Evolutionary conservation across 2,329 filamentous ascomycete genomes (phyloP).

Genomic region (Penicillium expansum): DNA sequence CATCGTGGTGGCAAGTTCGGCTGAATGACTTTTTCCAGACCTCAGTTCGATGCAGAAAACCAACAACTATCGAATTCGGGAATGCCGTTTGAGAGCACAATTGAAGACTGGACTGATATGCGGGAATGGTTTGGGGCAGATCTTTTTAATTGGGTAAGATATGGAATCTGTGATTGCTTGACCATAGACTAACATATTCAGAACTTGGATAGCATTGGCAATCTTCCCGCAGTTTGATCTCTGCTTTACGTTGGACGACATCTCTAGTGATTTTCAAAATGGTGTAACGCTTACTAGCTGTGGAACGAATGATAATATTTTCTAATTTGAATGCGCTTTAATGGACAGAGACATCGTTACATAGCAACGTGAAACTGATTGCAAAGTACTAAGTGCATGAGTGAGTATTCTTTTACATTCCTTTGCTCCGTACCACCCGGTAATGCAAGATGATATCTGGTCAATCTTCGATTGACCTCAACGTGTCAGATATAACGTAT

Average conservation of each 20-base stretch:
- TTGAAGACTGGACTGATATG: constrained; percentile 24
- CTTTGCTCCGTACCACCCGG: background rate
- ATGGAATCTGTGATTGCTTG: background rate
- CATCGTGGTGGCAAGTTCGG: background rate
- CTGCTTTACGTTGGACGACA: background rate
- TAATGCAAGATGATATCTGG: background rate
- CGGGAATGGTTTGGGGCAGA: background rate
- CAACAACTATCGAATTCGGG: background rate
- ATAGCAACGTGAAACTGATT: background rate
- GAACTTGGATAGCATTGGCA: background rate
- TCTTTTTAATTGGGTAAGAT: constrained; percentile 1
- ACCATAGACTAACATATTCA: background rate
- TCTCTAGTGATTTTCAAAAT: background rate
- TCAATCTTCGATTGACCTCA: background rate
- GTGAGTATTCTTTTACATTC: too few relatives aligned
- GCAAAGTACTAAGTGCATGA: background rate
- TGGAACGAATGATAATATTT: background rate
- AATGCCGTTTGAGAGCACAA: constrained; percentile 18
- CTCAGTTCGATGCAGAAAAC: background rate
- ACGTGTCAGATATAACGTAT: background rate
- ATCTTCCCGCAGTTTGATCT: background rate
- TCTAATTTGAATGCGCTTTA: background rate
- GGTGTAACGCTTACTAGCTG: background rate
- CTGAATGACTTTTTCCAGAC: background rate
- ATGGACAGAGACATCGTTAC: background rate